These are phyloP conservation scores for Xylariales sp. DNA, from an alignment of 2,329 filamentous ascomycete genomes.

Conservation along the genomic window DNA sequence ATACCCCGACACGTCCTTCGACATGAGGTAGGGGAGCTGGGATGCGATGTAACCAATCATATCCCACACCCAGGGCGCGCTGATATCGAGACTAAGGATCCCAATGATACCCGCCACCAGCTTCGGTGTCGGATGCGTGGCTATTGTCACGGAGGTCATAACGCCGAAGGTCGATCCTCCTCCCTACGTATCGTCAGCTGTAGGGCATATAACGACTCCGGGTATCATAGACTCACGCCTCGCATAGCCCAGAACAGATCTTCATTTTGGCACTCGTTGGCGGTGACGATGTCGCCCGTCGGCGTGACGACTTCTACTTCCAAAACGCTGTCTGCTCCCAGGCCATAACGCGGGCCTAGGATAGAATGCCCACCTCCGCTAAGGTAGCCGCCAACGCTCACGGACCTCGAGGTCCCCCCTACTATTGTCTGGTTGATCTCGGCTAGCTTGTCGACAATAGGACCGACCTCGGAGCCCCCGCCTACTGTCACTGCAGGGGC, in stretches of 20 bases:
- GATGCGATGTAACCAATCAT: conserved; percentile 60
- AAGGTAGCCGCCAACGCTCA: conserved; percentile 70
- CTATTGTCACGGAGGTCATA: conserved; percentile 67
- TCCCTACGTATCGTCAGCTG: conserved; percentile 53
- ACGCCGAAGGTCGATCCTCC: conserved; percentile 72
- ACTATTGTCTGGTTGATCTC: conserved; percentile 62
- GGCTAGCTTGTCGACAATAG: conserved; percentile 60
- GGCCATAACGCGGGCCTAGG: conserved; percentile 63
- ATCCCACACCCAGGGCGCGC: conserved; percentile 56
- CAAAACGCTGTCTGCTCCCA: conserved; percentile 72
- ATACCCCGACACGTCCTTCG: conserved; percentile 64
- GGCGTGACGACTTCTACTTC: conserved; percentile 68
- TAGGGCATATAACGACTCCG: neutral
- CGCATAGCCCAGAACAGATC: conserved; percentile 74
- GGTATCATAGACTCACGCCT: conserved; percentile 56
- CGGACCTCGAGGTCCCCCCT: conserved; percentile 65
- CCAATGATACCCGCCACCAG: conserved; percentile 44
- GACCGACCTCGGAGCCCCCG: conserved; percentile 63
- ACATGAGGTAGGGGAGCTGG: conserved; percentile 59
- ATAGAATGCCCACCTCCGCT: conserved; percentile 71
- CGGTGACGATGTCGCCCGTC: conserved; percentile 59
- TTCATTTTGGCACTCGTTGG: conserved; percentile 63
- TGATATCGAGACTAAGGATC: conserved; percentile 47
- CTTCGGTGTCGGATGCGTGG: conserved; percentile 57
- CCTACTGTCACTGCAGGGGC: conserved; percentile 64